Evolutionary conservation across 2,329 filamentous ascomycete species (phyloP).

Genomic region (Chrysoporthe cubensis): DNA sequence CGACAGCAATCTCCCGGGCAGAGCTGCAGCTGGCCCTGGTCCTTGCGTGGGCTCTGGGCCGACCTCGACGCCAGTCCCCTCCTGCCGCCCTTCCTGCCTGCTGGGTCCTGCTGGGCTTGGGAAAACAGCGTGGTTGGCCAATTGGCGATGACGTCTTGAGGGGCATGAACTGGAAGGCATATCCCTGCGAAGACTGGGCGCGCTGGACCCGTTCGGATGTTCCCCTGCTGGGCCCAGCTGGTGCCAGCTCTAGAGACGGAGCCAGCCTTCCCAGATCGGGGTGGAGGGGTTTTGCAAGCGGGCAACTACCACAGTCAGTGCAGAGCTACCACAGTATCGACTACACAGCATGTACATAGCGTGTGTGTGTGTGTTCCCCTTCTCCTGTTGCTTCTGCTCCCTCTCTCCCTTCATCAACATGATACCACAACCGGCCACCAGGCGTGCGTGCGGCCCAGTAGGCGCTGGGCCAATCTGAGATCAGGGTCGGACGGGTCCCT

Average conservation of each 20-base stretch:
- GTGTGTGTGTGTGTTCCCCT: not conserved
- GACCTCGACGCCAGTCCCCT: not conserved
- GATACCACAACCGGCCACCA: not conserved
- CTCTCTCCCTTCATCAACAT: not conserved
- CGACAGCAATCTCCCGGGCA: not conserved
- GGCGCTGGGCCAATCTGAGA: not conserved
- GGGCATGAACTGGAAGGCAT: not conserved
- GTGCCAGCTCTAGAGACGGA: not conserved
- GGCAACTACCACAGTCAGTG: too few species aligned
- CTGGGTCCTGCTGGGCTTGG: not conserved
- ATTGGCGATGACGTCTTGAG: constrained; percentile 2
- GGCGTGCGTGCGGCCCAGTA: not conserved
- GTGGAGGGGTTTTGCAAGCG: not conserved
- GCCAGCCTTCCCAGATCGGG: not conserved
- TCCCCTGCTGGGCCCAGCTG: not conserved
- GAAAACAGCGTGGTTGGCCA: constrained; percentile 7
- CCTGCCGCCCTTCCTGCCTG: not conserved
- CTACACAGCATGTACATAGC: not conserved
- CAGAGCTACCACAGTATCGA: not conserved
- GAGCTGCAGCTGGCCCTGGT: not conserved
- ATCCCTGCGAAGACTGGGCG: constrained; percentile 1
- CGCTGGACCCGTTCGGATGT: not conserved
- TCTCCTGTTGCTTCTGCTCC: not conserved
- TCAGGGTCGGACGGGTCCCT: not conserved
- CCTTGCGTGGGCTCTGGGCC: not conserved